Conservation (phyloP, 2,329 filamentous ascomycete species). For the Macrophomina phaseolina region DNA sequence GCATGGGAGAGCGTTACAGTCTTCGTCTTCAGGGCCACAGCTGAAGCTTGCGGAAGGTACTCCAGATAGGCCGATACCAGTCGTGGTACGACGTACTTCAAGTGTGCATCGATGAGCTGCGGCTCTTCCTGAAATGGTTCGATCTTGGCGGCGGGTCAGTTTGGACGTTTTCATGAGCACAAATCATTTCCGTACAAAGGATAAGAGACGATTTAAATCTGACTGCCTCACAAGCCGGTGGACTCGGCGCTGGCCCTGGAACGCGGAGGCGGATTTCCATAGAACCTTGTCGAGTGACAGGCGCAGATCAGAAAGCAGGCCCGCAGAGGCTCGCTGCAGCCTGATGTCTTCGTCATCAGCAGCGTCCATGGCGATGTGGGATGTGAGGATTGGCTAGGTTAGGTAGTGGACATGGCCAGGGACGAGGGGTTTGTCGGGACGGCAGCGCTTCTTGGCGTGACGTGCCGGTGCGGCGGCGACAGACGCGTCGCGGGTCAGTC, state of each 20-base stretch:
- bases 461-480: slow-evolving; percentile 10
- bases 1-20: slow-evolving; percentile 53
- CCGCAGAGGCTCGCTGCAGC: slow-evolving; percentile 50
- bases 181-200: slow-evolving; percentile 34
- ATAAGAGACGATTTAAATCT: slow-evolving; percentile 49
- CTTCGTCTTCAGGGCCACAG: not conserved
- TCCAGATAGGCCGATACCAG: slow-evolving; percentile 78
- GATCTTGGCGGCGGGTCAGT: slow-evolving; percentile 51
- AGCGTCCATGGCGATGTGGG: slow-evolving; percentile 36
- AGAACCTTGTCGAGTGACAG: slow-evolving; percentile 44
- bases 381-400: not conserved
- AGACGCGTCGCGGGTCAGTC: slow-evolving; percentile 15
- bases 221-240: slow-evolving; percentile 46
- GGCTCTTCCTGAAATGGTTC: slow-evolving; percentile 95
- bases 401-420: not conserved
- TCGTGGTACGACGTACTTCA: slow-evolving; percentile 75
- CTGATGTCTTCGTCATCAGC: slow-evolving; percentile 55
- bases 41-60: slow-evolving; percentile 43
- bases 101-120: slow-evolving; percentile 85
- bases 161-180: slow-evolving; percentile 11
- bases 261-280: slow-evolving; percentile 39
- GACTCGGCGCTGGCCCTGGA: slow-evolving; percentile 33
- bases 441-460: slow-evolving; percentile 14
- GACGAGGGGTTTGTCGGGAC: not conserved
- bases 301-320: slow-evolving; percentile 39